Percentiles rank a stretch among this genome's conserved stretches.
Conservation (phyloP, 768 basidiomycete species). For the Tulasnella sp. region DNA sequence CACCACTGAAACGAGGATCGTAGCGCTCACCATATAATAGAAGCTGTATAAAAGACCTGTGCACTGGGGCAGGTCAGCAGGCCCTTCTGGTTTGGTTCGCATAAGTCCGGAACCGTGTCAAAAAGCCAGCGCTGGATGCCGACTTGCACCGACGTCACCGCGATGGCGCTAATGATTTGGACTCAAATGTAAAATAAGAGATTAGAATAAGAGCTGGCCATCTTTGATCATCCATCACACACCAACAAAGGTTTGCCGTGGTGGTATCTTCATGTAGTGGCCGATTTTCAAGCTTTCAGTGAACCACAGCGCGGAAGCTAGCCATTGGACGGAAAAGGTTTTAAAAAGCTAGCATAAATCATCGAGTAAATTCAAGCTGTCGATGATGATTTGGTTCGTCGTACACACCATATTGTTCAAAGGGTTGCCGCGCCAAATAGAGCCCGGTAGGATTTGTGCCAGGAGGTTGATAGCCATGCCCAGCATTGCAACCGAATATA, state of each 20-base stretch:
- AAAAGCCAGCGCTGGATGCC: conserved; percentile 36
- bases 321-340: too few species aligned
- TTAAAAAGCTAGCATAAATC: conserved; percentile 24
- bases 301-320: too few species aligned
- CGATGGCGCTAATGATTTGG: conserved; percentile 31
- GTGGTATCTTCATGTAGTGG: conserved; percentile 58
- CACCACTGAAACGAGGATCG: neutral
- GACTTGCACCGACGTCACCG: conserved; percentile 34
- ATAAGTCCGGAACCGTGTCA: too few species aligned
- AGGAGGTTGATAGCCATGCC: neutral
- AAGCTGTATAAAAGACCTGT: conserved; percentile 35
- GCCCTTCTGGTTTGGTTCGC: conserved; percentile 29
- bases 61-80: conserved; percentile 36
- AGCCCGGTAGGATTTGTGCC: neutral
- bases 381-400: too few species aligned
- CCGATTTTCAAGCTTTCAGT: conserved; percentile 30
- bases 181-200: conserved; percentile 23
- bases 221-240: conserved; percentile 23
- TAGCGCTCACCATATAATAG: conserved; percentile 37
- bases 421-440: neutral
- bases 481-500: conserved; percentile 21
- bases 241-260: conserved; percentile 42
- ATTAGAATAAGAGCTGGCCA: neutral
- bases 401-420: too few species aligned
- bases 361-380: too few species aligned